phyloP scores from a whole-genome alignment of 1,284 basidiomycete species.

The Cryptococcus deneoformans region DNA sequence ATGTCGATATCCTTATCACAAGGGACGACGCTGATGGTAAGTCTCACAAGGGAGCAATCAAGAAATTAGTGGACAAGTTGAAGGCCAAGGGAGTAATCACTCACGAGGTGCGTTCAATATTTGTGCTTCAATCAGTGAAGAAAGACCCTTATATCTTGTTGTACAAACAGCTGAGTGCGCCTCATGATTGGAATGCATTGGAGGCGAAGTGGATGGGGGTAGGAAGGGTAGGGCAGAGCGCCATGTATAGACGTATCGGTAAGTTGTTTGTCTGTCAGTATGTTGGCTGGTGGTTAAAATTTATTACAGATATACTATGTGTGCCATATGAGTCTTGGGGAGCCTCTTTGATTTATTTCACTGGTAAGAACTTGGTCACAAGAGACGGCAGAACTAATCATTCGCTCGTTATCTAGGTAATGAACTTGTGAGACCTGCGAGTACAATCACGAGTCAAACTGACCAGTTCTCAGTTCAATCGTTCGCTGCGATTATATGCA shows the following conservation, averaged over 20 bases:
- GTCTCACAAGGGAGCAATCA: slow-evolving; percentile 61
- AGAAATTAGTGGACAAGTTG: slow-evolving; percentile 59
- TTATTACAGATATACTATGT: slow-evolving; percentile 60
- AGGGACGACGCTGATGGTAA: slow-evolving; percentile 66
- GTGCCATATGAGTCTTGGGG: slow-evolving; percentile 75
- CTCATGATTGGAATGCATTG: slow-evolving; percentile 62
- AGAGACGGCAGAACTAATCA: too few species aligned
- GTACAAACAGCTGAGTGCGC: slow-evolving; percentile 42
- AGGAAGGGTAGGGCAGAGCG: slow-evolving; percentile 52
- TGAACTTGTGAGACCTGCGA: slow-evolving; percentile 42
- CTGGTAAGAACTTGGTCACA: slow-evolving; percentile 45
- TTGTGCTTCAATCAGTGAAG: not conserved
- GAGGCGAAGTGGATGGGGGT: slow-evolving; percentile 79
- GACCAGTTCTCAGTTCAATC: slow-evolving; percentile 68
- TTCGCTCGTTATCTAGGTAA: too few species aligned
- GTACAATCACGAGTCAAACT: not conserved
- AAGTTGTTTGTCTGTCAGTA: slow-evolving; percentile 15
- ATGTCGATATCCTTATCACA: slow-evolving; percentile 86
- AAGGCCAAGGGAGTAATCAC: slow-evolving; percentile 62
- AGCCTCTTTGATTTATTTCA: slow-evolving; percentile 84
- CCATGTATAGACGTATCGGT: slow-evolving; percentile 71
- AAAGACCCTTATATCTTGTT: not conserved
- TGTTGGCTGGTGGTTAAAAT: not conserved
- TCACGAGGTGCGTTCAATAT: slow-evolving; percentile 54
- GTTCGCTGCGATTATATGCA: slow-evolving; percentile 79